A percentile compares a stretch with the other conserved stretches of the same genome.
Evolutionary conservation across 495 filamentous ascomycete species (phyloP).

Genomic region (Lophiostoma macrostomum): DNA sequence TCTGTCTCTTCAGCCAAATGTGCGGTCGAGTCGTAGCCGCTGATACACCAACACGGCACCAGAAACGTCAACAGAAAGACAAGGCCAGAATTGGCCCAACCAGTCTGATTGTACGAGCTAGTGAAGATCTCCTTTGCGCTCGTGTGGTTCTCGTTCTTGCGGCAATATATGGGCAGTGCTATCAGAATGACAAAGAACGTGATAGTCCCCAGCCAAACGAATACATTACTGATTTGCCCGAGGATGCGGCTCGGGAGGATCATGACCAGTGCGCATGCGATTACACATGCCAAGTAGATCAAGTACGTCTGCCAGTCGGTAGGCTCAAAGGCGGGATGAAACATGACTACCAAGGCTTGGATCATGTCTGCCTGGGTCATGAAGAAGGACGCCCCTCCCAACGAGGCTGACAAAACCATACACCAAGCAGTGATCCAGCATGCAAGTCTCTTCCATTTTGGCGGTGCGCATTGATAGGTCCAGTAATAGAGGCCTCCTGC

Average conservation of each 20-base stretch:
- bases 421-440: constrained; percentile 1
- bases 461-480: neutral
- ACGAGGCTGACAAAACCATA: neutral
- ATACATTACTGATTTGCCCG: constrained; percentile 7
- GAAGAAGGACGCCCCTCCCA: constrained; percentile 9
- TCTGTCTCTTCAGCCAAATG: constrained; percentile 30
- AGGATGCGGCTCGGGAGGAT: constrained; percentile 5
- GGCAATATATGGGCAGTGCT: neutral
- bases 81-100: constrained; percentile 4
- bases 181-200: constrained; percentile 13
- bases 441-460: neutral
- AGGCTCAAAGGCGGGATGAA: constrained; percentile 4
- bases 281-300: neutral
- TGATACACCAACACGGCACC: constrained; percentile 19
- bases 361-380: constrained; percentile 5
- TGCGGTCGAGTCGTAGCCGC: constrained; percentile 26
- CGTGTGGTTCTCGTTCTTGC: constrained; percentile 4
- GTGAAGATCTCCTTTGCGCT: neutral
- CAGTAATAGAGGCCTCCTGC: constrained; percentile 5
- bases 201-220: constrained; percentile 5
- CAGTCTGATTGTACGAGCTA: neutral
- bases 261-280: constrained; percentile 7
- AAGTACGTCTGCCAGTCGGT: constrained; percentile 8
- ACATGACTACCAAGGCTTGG: constrained; percentile 11
- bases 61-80: constrained; percentile 7